These are phyloP conservation scores for Asterophora lycoperdoides DNA, from an alignment of 768 basidiomycete species.

Conservation along the genomic window DNA sequence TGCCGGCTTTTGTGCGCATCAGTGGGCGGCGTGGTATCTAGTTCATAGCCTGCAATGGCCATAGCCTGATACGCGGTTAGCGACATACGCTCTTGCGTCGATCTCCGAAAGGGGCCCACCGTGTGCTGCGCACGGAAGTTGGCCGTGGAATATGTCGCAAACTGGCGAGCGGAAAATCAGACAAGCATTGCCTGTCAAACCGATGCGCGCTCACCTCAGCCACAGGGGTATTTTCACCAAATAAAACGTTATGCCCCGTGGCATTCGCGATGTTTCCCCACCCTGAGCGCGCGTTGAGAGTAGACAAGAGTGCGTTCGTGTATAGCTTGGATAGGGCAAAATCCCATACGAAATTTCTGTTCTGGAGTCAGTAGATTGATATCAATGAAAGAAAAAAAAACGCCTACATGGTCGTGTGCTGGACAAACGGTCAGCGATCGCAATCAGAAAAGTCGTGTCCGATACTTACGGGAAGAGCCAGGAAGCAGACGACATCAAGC, in stretches of 20 bases:
- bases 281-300: constrained; percentile 18
- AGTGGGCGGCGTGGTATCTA: neutral
- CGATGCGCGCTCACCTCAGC: constrained; percentile 4
- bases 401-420: constrained; percentile 23
- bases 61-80: neutral
- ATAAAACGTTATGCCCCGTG: constrained; percentile 15
- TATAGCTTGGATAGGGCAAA: constrained; percentile 26
- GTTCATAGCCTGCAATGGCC: constrained; percentile 3
- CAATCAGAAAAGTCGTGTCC: neutral
- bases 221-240: constrained; percentile 5
- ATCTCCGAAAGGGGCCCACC: neutral
- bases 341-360: constrained; percentile 27
- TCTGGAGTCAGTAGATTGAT: too few relatives aligned
- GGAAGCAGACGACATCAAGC: constrained; percentile 40
- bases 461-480: constrained; percentile 34
- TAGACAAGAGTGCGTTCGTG: constrained; percentile 23
- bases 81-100: neutral
- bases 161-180: neutral
- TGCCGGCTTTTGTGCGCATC: neutral
- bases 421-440: neutral
- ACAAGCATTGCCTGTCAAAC: neutral
- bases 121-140: constrained; percentile 3
- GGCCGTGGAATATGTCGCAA: neutral
- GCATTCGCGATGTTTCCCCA: constrained; percentile 14
- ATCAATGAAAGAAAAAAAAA: neutral